Evolutionary conservation across 2,329 filamentous ascomycete species (phyloP).

Genomic region (Neocucurbitaria cava): DNA sequence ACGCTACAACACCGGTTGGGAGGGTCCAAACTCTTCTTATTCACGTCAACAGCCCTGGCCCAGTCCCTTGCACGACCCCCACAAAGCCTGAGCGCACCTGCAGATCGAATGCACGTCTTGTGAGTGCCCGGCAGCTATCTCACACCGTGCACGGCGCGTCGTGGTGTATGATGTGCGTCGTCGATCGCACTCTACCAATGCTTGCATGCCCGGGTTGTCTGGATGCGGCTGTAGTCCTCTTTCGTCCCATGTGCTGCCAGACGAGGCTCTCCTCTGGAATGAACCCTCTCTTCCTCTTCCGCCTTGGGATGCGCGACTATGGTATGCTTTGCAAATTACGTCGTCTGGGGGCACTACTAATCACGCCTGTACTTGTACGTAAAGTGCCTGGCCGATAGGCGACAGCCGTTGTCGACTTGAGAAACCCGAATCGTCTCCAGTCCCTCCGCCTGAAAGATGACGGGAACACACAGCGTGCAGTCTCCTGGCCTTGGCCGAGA

Average conservation of each 20-base stretch:
- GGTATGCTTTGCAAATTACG: background rate
- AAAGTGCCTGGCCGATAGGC: background rate
- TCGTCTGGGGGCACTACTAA: background rate
- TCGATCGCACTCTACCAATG: conserved; percentile 12
- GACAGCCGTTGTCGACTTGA: conserved; percentile 1
- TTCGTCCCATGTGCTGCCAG: background rate
- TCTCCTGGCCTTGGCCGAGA: conserved; percentile 7
- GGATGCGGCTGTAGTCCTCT: background rate
- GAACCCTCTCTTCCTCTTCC: background rate
- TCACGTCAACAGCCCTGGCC: conserved; percentile 11
- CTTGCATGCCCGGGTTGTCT: conserved; percentile 1
- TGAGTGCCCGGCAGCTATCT: conserved; percentile 2
- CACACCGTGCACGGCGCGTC: conserved; percentile 1
- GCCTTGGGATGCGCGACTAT: background rate
- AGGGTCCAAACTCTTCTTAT: conserved; percentile 15
- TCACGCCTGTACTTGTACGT: background rate
- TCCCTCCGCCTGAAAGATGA: conserved; percentile 4
- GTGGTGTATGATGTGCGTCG: conserved; percentile 16
- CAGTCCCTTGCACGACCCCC: conserved; percentile 25
- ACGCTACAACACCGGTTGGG: conserved; percentile 9
- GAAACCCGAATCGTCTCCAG: conserved; percentile 6
- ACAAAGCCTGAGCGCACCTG: conserved; percentile 28
- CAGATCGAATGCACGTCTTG: conserved; percentile 28
- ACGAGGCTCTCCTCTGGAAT: background rate
- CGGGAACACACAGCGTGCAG: conserved; percentile 9